Percentiles rank a stretch among this genome's conserved stretches.
These are phyloP conservation scores for Eragrostis tef DNA, from an alignment of 202 grass and related monocot genomes.

Conservation along the genomic window DNA sequence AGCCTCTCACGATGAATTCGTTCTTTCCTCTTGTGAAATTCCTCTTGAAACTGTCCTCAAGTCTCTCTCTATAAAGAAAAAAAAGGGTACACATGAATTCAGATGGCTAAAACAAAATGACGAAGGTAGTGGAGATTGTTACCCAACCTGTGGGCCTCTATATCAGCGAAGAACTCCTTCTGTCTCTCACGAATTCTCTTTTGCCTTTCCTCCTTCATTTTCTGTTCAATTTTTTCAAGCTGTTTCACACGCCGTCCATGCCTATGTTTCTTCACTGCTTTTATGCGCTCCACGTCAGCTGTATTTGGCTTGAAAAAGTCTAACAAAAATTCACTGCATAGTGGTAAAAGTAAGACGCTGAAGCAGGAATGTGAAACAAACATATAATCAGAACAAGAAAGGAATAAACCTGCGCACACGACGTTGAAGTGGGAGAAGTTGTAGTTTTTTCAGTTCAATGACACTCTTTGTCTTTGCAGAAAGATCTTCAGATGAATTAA, in stretches of 20 bases:
- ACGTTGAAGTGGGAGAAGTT: slow-evolving; percentile 91
- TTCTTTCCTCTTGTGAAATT: slow-evolving; percentile 99
- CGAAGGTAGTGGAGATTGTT: slow-evolving; percentile 15
- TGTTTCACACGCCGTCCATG: slow-evolving; percentile 94
- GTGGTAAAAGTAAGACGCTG: slow-evolving; percentile 41
- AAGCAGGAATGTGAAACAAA: slow-evolving; percentile 30
- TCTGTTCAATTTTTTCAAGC: slow-evolving; percentile 98
- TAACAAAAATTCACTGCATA: slow-evolving; percentile 84
- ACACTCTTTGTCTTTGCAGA: slow-evolving; percentile 94
- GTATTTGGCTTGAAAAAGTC: slow-evolving; percentile 92
- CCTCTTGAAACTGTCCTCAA: slow-evolving; percentile 96
- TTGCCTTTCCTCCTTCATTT: slow-evolving; percentile 99
- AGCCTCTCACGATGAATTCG: slow-evolving; percentile 89
- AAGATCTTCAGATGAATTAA: slow-evolving; percentile 91
- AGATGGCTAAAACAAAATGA: slow-evolving; percentile 35
- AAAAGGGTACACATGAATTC: slow-evolving; percentile 17
- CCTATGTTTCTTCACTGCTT: slow-evolving; percentile 85
- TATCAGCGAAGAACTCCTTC: slow-evolving; percentile 96
- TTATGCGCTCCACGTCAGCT: slow-evolving; percentile 75
- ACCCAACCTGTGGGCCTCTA: slow-evolving; percentile 85
- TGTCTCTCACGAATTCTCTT: slow-evolving; percentile 96
- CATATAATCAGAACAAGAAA: slow-evolving; percentile 8
- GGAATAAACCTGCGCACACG: slow-evolving; percentile 74
- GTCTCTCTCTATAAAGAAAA: slow-evolving; percentile 76
- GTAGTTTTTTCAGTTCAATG: slow-evolving; percentile 97